Base-by-base conservation (phyloP, 2,329 filamentous ascomycete species). In the Aspergillus ruber region DNA sequence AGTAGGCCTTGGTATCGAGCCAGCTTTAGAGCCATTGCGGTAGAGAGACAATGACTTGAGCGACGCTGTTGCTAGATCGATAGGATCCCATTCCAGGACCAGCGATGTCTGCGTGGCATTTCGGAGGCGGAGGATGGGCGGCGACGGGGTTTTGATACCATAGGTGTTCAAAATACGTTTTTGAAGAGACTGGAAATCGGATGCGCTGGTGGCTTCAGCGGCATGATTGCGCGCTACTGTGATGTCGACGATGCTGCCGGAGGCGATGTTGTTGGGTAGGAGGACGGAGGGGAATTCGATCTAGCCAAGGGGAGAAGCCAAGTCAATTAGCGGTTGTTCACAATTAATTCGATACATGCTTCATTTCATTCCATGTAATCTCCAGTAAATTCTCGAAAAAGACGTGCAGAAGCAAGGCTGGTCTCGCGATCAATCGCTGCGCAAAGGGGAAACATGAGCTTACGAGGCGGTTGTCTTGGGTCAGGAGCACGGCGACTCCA, bases 231-330 rank as follows among this genome's bases (percentile, higher is more conserved):
- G 89, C 50, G 85, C 79, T 57, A 98, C 93, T 52, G 89, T 90
- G 70, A 98, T 97, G 71, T 98, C 93, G 68, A 98, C 93, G 62
- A 98, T 97, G 67, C 88, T 94, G 59, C 93, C 93, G 13, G 90
- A 95, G 52, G 88, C 85, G 70, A 98, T 98, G 67, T 95, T 90
- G 53, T 88, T 87, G 1, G 93, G 93, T 13, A 98, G 84, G 43
- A 98, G 86, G 56, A 98, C 95, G 42, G 93, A 97, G 32, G 93
- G 93, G 65, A 98, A 98, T 68, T 98, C 93, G 68, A 98, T 97
- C 91, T 97, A 68, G 27, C 18, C 36, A 39, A 17, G 36, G 36
- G 36, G 18, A 54, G 7, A 39, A 20, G 10, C 18, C 18, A 15
- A 17, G 10, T 39, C 36, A 39, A 18, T 18, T 12, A 39, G n/a